Percentiles rank a stretch among this genome's conserved stretches.
Conservation (phyloP, 345 rosid genomes). For the Dipteronia sinensis region DNA sequence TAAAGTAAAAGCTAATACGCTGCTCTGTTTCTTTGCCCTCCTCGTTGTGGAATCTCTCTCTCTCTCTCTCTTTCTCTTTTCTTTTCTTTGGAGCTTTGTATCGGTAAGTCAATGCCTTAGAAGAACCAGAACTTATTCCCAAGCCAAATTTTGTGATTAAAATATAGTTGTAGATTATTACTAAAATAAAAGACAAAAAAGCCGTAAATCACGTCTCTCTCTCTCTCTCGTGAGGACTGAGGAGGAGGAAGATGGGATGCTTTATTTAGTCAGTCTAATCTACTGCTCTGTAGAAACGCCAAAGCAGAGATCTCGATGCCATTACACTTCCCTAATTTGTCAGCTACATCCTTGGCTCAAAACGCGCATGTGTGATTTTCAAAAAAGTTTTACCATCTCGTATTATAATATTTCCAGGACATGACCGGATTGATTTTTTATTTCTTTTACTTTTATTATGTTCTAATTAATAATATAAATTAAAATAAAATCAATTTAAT, state of each 20-base stretch:
- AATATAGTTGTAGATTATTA: neutral
- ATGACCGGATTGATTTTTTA: neutral
- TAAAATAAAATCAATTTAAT: too few species aligned
- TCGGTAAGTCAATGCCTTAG: conserved; percentile 56
- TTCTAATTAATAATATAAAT: neutral
- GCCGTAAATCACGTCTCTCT: conserved; percentile 54
- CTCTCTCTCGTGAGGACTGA: conserved; percentile 20
- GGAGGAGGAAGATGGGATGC: neutral
- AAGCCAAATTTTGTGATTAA: conserved; percentile 9
- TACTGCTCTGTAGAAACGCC: neutral
- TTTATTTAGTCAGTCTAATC: too few species aligned
- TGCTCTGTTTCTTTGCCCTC: conserved; percentile 34
- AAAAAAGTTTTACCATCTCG: neutral
- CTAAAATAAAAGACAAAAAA: conserved; percentile 32
- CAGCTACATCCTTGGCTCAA: neutral
- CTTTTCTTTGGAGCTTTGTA: conserved; percentile 3
- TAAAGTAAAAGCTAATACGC: conserved; percentile 47
- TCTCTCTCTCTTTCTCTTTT: neutral
- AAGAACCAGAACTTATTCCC: conserved; percentile 45
- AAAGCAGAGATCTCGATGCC: conserved; percentile 52
- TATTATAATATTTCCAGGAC: neutral
- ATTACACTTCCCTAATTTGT: too few species aligned
- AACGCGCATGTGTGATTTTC: conserved; percentile 10
- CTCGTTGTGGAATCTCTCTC: conserved; percentile 73
- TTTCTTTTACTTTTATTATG: neutral